Evolutionary conservation across 2,329 filamentous ascomycete species (phyloP).

Genomic region (Alternaria brassicae): DNA sequence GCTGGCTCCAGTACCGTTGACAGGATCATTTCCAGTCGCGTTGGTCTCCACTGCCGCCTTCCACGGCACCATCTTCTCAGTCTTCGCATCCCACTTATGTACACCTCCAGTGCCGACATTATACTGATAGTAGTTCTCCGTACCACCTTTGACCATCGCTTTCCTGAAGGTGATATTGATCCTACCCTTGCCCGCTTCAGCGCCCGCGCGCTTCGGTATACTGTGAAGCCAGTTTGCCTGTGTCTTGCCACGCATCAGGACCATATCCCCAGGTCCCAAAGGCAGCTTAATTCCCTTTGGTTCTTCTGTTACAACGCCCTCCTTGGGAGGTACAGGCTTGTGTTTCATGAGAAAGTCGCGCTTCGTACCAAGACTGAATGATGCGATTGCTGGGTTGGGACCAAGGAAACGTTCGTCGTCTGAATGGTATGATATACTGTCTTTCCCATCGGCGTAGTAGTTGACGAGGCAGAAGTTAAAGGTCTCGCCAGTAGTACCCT

Average conservation of each 20-base stretch:
- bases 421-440: constrained; percentile 81
- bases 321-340: constrained; percentile 63
- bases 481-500: constrained; percentile 68
- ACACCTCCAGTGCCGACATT: constrained; percentile 75
- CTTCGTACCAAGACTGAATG: constrained; percentile 73
- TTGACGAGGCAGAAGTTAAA: constrained; percentile 86
- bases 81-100: constrained; percentile 70
- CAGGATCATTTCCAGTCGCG: neutral
- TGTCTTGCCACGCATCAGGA: constrained; percentile 78
- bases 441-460: constrained; percentile 78
- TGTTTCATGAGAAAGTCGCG: constrained; percentile 83
- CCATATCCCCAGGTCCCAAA: constrained; percentile 75
- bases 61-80: constrained; percentile 60
- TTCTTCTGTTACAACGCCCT: constrained; percentile 43
- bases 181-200: constrained; percentile 66
- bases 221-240: constrained; percentile 77
- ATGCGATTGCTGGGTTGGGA: constrained; percentile 72
- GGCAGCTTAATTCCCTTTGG: constrained; percentile 58
- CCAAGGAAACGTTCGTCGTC: constrained; percentile 83
- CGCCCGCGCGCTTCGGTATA: constrained; percentile 75
- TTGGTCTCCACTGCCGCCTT: constrained; percentile 6
- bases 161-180: constrained; percentile 79
- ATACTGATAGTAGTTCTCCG: constrained; percentile 84
- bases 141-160: constrained; percentile 74
- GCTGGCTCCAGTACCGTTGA: neutral